Evolutionary conservation across 108 stramenopile species (phyloP), one percentile per base, ranked within the genome.

Genomic region (Discostella pseudostelligera): DNA sequence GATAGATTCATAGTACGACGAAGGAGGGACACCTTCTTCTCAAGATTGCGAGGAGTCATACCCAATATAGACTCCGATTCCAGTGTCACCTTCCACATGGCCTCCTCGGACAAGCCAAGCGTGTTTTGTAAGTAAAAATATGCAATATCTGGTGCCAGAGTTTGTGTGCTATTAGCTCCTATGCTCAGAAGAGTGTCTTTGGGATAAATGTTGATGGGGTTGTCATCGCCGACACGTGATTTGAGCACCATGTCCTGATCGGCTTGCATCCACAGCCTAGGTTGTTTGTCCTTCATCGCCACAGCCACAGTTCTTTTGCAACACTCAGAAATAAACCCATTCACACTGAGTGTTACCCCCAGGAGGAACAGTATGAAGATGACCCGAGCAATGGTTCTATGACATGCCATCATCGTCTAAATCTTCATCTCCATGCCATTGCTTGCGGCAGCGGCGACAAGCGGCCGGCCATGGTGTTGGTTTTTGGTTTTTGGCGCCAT

Each of bases 91-190:
- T 83, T 87, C 88, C 87, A 88, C 87, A 93, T 88, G 61, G 65
- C 66, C 40, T 88, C 92, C 72, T 89, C 88, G n/a, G 70, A 68
- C 8, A 93, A 65, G 2, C 86, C 87, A 29, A 93, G 45, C 25
- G 81, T 84, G 43, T 93, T 76, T 29, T 74, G 78, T 9, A 93
- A 72, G 69, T 93, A 93, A 64, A 84, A 92, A 50, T 92, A 92
- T 42, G 90, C 84, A 74, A 92, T 66, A 60, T 87, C 70, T 13
- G 85, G 67, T 5, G 55, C 53, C 6, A 74, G 48, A 0, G 65
- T 53, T 67, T 66, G 59, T 3, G 49, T 67, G 42, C 35, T 39
- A 63, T 67, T 51, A 35, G 35, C 26, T 19, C 62, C 51, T 13
- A 56, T 29, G 8, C 26, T 53, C 16, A 40, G 45, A 4, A 65